These are phyloP conservation scores for Arachnopeziza araneosa DNA, from an alignment of 2,329 filamentous ascomycete genomes.

Conservation along the genomic window DNA sequence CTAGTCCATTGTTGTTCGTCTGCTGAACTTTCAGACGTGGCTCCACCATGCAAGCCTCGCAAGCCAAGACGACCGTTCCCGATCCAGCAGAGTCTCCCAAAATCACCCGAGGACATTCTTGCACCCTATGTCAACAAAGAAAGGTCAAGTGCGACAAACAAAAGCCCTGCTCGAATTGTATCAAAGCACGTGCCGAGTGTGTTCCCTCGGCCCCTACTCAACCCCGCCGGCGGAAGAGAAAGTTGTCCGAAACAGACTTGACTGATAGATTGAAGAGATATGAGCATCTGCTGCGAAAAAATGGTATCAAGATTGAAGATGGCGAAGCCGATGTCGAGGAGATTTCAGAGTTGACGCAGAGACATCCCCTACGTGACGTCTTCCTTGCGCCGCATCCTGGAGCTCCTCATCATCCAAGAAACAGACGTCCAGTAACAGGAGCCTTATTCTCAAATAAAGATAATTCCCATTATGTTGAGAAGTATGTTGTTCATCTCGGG, in stretches of 20 bases:
- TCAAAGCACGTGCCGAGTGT: slow-evolving; percentile 27
- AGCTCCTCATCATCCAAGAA: neutral
- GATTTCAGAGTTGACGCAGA: neutral
- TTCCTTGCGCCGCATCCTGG: neutral
- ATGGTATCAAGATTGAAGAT: slow-evolving; percentile 26
- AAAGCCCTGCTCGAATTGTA: slow-evolving; percentile 29
- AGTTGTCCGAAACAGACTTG: slow-evolving; percentile 25
- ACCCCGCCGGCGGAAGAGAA: slow-evolving; percentile 23
- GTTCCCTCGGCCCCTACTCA: slow-evolving; percentile 22
- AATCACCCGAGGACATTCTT: slow-evolving; percentile 17
- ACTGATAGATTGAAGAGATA: slow-evolving; percentile 21
- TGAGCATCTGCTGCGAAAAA: slow-evolving; percentile 23
- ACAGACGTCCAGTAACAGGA: slow-evolving; percentile 4
- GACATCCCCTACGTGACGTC: neutral
- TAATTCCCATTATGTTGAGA: slow-evolving; percentile 25
- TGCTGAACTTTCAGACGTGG: no score
- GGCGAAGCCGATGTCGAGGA: slow-evolving; percentile 4
- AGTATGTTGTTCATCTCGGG: slow-evolving; percentile 13
- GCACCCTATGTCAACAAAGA: slow-evolving; percentile 28
- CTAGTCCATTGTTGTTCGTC: no score
- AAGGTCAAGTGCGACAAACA: slow-evolving; percentile 28
- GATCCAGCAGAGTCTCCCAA: neutral
- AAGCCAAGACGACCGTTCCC: neutral
- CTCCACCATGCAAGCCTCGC: neutral
- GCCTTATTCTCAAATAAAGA: slow-evolving; percentile 22